Evolutionary conservation across 345 rosid genomes (phyloP), one percentile per base, ranked within the genome.

Genomic region (Cochlearia excelsa): DNA sequence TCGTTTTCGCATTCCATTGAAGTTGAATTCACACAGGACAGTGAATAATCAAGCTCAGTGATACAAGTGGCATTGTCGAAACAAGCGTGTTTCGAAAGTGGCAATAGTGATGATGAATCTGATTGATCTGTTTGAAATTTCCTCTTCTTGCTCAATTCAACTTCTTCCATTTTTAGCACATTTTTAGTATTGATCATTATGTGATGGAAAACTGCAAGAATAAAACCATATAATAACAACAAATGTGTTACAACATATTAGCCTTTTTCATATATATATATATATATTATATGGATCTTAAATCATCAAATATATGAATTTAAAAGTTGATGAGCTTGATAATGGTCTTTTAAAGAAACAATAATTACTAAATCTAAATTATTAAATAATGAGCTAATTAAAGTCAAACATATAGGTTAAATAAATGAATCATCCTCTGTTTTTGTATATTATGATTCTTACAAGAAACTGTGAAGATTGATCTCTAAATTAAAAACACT

Each of bases 101-200:
- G 70, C 28, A 70, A 0, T 41, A 55, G 23, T 16, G 23, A 41
- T 6, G 68, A 57, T 57, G 57, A 51, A 42, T 64, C 75, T 0
- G 61, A 65, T 30, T 59, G 55, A 65, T 65, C 75, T 27, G 75
- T 65, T 34, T 59, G 66, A 53, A 71, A 58, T 26, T 71, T 71
- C 52, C 75, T 71, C 66, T 71, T 71, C 62, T 65, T 71, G 70
- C 41, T 59, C 10, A 52, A 16, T 16, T 16, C 65, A 7, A 41
- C 39, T 26, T 8, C 48, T 45, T 70, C 74, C 74, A 70, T 70
- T n/a, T 51, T 63, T 30, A 63, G 37, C 26, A 31, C 10, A 51
- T 38, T 51, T 50, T 46, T 44, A 58, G 33, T 58, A 44, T n/a
- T 50, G 30, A 49, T 61, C 44, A 53, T 60, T 16, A 16, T 16